Conservation (phyloP, 768 basidiomycete species). For the Daedalea quercina region DNA sequence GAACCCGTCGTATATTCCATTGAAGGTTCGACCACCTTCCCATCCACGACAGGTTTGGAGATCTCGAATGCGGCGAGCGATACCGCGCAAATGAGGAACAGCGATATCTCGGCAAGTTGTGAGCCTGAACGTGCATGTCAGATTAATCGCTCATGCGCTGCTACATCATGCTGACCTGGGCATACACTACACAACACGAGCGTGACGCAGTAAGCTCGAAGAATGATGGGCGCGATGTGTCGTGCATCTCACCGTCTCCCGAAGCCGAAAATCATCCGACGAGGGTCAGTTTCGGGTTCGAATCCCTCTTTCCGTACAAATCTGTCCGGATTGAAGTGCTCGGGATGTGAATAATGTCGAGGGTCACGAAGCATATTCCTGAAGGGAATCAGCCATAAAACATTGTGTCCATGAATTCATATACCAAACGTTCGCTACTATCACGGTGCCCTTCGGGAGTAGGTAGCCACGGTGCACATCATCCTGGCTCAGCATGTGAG, state of each 20-base stretch:
- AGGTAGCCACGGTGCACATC: conserved; percentile 21
- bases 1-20: conserved; percentile 15
- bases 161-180: conserved; percentile 26
- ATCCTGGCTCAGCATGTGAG: conserved; percentile 20
- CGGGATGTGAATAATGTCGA: conserved; percentile 15
- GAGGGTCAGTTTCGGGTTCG: conserved; percentile 20
- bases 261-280: conserved; percentile 27
- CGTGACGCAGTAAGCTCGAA: too few species aligned
- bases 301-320: conserved; percentile 10
- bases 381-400: background rate
- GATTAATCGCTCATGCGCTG: background rate
- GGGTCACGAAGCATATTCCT: conserved; percentile 24
- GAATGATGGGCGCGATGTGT: too few species aligned
- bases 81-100: conserved; percentile 29
- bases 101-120: conserved; percentile 33
- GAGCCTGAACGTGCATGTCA: conserved; percentile 24
- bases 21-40: conserved; percentile 19
- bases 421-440: conserved; percentile 23
- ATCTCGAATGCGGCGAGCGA: conserved; percentile 31
- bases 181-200: conserved; percentile 4
- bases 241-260: conserved; percentile 25
- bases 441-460: conserved; percentile 23
- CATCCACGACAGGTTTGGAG: conserved; percentile 18
- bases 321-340: conserved; percentile 22
- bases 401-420: background rate